Base-by-base conservation (phyloP, 208 protist genomes). In the Polymyxa betae region DNA sequence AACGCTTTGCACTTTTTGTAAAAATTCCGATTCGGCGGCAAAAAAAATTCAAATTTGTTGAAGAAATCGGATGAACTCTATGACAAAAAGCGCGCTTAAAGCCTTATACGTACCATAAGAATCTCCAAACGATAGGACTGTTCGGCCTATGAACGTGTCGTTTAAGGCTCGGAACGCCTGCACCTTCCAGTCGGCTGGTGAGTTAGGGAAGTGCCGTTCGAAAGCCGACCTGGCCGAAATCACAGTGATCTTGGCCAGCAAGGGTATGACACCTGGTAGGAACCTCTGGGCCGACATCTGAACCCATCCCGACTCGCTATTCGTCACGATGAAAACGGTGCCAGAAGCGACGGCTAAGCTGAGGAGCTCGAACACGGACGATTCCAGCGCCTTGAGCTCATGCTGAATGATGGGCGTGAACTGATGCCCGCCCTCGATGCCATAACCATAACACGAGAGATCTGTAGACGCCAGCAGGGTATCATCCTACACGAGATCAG, bases 391-490 rank as follows among this genome's bases (percentile, higher is more conserved):
- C 35, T n/a, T 35, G 40, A 82, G 72, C 72, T 35, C 72, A 16
- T 35, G 5, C 72, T 82, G 35, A 5, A 82, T n/a, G 5, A 20
- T 5, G 5, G 12, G 35, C 16, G 72, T 5, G 40, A 82, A 82
- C 10, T 43, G 72, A 16, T 82, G 16, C 16, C 35, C n/a, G 40
- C 16, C 5, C 5, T 82, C 72, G 40, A 82, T 35, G 12, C 72
- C 16, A 82, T 82, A 82, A 20, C 72, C 72, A 82, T 35, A 82
- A n/a, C n/a, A 82, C 5, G 72, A 82, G 5, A 82, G 72, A 43
- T 82, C 72, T 40, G 72, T 82, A 16, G 72, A 82, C 5, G 72
- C 72, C 72, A 82, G n/a, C 72, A 82, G 72, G 10, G 72, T 82
- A 35, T 82, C 72, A n/a, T 82, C 72, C 72, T 82, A n/a, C 35